These are phyloP conservation scores for Pistacia vera DNA, from an alignment of 345 rosid species.

Conservation along the genomic window DNA sequence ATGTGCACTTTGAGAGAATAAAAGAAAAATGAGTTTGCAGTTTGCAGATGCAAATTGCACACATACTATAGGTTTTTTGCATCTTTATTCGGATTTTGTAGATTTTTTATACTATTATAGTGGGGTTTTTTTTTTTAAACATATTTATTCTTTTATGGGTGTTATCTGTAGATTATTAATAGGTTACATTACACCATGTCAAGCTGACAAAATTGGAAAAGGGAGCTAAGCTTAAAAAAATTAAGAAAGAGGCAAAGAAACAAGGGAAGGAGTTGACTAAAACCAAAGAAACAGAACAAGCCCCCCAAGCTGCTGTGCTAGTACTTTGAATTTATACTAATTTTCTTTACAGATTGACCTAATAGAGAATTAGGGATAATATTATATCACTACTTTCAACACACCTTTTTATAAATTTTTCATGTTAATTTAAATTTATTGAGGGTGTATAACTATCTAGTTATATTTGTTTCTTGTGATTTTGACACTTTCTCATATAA, in stretches of 20 bases:
- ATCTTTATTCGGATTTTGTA: too few relatives aligned
- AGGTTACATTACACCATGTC: too few relatives aligned
- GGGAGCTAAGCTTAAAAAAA: too few relatives aligned
- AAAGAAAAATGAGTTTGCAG: too few relatives aligned
- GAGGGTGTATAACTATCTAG: neutral
- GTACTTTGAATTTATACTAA: constrained; percentile 32
- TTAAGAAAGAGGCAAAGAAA: constrained; percentile 74
- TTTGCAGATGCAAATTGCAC: too few relatives aligned
- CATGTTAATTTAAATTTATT: neutral
- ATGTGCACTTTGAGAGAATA: neutral
- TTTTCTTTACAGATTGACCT: neutral
- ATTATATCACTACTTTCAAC: neutral
- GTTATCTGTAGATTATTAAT: too few relatives aligned
- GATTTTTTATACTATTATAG: too few relatives aligned
- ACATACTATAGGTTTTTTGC: too few relatives aligned
- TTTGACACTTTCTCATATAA: neutral
- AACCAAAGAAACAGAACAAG: constrained; percentile 46
- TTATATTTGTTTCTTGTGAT: neutral
- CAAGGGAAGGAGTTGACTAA: constrained; percentile 50
- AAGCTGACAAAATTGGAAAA: too few relatives aligned
- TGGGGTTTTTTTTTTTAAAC: too few relatives aligned
- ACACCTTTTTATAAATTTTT: neutral
- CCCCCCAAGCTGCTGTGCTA: constrained; percentile 79
- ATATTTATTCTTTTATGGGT: too few relatives aligned
- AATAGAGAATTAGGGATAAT: neutral